Evolutionary conservation across 192 early-diverging fungal genomes (phyloP), one percentile per base, ranked within the genome.

Genomic region (Backusella parvicylindrica): DNA sequence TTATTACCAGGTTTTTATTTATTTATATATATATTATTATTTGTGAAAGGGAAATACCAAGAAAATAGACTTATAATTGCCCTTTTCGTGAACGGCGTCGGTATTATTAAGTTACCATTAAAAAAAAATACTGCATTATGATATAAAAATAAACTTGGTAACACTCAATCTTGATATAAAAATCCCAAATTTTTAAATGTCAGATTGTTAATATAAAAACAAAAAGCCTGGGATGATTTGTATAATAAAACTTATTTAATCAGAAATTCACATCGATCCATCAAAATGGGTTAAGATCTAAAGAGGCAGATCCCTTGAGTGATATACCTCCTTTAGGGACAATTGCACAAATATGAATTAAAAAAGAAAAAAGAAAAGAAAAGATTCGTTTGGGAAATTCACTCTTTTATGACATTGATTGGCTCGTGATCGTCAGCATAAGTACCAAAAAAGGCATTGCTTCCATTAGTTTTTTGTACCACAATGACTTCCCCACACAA

Each of bases 221-320:
- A 38, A n/a, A 60, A 28, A 60, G 53, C 53, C 53, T 60, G 53
- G 53, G 53, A 60, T 60, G 53, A 12, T 60, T 60, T 60, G 49
- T 50, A 60, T 60, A 60, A 60, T 50, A 50, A 60, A 60, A 60
- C 53, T 60, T 60, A 60, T 60, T 60, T 60, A 60, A 60, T 23
- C 53, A 60, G 12, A 60, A 28, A 60, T 60, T 28, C 53, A 23
- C 53, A 60, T 60, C 53, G 53, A 60, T 60, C 53, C 26, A 28
- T 60, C 21, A 12, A 26, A 11, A 60, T 60, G 23, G 53, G n/a
- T 6, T 28, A 26, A 4, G 0, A 2, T 47, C 43, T 18, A 28
- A 60, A 28, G 21, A 60, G 53, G 21, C 1, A 60, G 9, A 60
- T 28, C 26, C 26, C 2, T 13, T 23, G 41, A 43, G 1, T 26